These are phyloP conservation scores for Calonectria naviculata DNA, from an alignment of 2,329 filamentous ascomycete genomes.

Conservation along the genomic window DNA sequence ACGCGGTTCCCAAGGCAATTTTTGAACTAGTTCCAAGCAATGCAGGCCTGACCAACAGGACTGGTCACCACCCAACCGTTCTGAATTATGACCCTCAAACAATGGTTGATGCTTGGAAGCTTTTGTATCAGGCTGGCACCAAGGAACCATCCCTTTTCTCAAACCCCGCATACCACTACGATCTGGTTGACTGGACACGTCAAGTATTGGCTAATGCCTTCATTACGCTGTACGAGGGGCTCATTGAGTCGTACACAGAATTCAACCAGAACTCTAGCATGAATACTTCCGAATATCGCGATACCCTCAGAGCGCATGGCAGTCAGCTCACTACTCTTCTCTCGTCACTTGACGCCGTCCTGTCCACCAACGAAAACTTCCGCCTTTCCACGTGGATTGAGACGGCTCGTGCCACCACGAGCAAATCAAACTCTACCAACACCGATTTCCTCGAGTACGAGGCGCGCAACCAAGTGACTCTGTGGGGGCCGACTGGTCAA, in stretches of 20 bases:
- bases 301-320: not conserved
- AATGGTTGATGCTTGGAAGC: not conserved
- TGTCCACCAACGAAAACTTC: not conserved
- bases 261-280: not conserved
- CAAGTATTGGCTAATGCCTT: not conserved
- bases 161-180: not conserved
- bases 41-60: not conserved
- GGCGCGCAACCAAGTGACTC: not conserved
- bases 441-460: not conserved
- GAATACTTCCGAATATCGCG: not conserved
- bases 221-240: not conserved
- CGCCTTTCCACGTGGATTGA: not conserved
- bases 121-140: not conserved
- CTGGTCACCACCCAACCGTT: not conserved
- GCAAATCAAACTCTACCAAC: not conserved
- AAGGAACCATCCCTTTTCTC: not conserved
- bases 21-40: not conserved
- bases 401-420: not conserved
- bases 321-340: not conserved
- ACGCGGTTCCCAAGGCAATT: not conserved
- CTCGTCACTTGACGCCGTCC: not conserved
- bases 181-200: not conserved
- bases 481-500: not conserved
- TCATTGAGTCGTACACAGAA: not conserved
- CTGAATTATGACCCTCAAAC: not conserved